Base-by-base conservation (phyloP, 352 stramenopile species). In the Phytophthora rubi region DNA sequence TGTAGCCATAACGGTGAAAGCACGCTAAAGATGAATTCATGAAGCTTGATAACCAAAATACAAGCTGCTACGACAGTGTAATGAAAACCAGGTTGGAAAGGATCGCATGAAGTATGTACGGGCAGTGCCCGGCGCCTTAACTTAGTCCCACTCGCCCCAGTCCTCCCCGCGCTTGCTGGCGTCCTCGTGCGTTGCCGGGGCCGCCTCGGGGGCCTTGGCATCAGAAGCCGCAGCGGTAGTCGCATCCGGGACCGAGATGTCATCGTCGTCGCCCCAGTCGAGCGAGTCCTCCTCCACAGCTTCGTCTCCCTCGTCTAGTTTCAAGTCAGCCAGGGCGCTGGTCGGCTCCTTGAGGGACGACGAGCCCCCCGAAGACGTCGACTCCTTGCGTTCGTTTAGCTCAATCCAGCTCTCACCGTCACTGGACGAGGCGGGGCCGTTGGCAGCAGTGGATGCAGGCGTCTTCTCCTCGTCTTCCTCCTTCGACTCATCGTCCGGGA, bases 101-200 rank as follows among this genome's bases (percentile, higher is more conserved):
- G 51, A 68, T 71, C 58, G 44, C 35, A 65, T 71, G 52, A 65
- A 70, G 62, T 61, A 75, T 68, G 56, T 60, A 51, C 28, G 53
- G 53, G 48, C 45, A 45, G 4, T 6, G 45, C 37, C 59, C 55
- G 39, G 18, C 33, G 6, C 55, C 54, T 65, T 59, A 61, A 62
- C 53, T 84, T 87, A 91, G 53, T 89, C 81, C 83, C 83, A 91
- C 57, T 91, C 81, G 47, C 83, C 83, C 83, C 83, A 91, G 68
- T 91, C 83, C 52, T 82, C 83, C n/a, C 79, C 78, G 32, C 73
- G 71, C 60, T 78, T 85, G 65, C 73, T 79, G 47, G 44, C 63
- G 28, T 85, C 70, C 49, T 82, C 68, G 26, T 79, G 71, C 30
- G 60, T 57, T 53, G 53, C 58, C 23, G 62, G 32, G 0, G 63